Base-by-base conservation (phyloP, 805 yeast genomes). In the Pichia membranifaciens region DNA sequence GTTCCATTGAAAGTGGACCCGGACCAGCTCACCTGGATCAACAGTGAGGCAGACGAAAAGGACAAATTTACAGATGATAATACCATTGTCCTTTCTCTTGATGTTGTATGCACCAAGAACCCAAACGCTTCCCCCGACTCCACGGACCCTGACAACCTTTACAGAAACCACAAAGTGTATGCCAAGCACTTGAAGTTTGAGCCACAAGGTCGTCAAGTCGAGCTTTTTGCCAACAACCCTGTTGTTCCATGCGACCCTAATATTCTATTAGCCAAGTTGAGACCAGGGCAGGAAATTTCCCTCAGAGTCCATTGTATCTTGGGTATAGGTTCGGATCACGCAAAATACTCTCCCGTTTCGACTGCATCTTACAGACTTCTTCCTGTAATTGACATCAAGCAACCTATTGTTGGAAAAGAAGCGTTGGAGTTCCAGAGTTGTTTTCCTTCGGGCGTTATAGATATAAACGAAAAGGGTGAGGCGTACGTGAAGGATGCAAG, bases 201-300 rank as follows among this genome's bases (percentile, higher is more conserved):
- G 68, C 96, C 97, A 33, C 91, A 87, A 60, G 98, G 96, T 23
- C 78, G 79, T 51, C 99, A 93, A 68, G 67, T 71, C 16, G 91
- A 84, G 56, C 66, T 72, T 35, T 87, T 86, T 68, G 79, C 82
- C 54, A 72, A 74, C 47, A 67, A 65, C 44, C 87, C 90, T 1
- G 87, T 84, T 34, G 82, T 71, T 9, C 84, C 96, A 20, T 75
- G 85, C 49, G 93, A 90, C 68, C 96, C 96, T 33, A 84, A 93
- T 64, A 87, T 93, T 55, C 69, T 93, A 53, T 67, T 93, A 45
- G 96, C 96, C 44, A 93, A 93, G 69, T 73, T 93, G 60, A 80
- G 99, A 59, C 98, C 98, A 6, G 96, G 96, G 42, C 99, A 93
- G 70, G 98, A 93, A 68, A 90, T 93, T 53, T 78, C 91, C 23